Percentiles rank a stretch among this genome's conserved stretches.
These are phyloP conservation scores for Colletotrichum kahawae DNA, from an alignment of 2,329 filamentous ascomycete genomes.

Conservation along the genomic window DNA sequence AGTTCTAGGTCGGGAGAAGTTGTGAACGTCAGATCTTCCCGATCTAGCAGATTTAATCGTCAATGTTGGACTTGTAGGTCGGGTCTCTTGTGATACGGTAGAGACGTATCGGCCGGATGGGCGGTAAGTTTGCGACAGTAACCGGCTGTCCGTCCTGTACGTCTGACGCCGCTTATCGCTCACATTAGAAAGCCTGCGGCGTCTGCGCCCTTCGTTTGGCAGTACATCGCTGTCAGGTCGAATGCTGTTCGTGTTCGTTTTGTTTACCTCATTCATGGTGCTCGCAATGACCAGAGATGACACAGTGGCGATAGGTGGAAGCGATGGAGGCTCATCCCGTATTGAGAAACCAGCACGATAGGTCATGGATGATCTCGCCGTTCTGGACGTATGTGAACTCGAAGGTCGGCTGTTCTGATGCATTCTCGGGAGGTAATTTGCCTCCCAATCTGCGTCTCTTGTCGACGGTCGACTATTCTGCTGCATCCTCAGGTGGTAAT, in stretches of 20 bases:
- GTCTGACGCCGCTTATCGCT: background rate
- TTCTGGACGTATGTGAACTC: background rate
- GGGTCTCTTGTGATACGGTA: background rate
- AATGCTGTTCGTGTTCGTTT: background rate
- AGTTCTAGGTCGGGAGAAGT: conserved; percentile 12
- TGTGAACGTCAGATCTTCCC: background rate
- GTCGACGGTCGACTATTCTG: background rate
- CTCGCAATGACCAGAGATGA: background rate
- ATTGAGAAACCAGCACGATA: background rate
- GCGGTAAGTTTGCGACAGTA: background rate
- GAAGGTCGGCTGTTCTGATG: background rate
- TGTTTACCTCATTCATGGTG: background rate
- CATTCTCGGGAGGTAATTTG: background rate
- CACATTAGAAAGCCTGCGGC: background rate
- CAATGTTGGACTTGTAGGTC: background rate
- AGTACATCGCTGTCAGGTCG: background rate
- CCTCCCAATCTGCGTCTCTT: background rate
- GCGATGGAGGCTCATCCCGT: background rate
- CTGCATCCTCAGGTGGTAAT: background rate
- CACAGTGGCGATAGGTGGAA: background rate
- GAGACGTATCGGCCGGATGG: background rate
- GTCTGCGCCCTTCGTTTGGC: conserved; percentile 1
- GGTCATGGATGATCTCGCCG: background rate
- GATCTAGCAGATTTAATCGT: background rate
- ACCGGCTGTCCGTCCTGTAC: background rate